phyloP scores from a whole-genome alignment of 805 yeast species.

The Isabelozyma pseudorhagii region DNA sequence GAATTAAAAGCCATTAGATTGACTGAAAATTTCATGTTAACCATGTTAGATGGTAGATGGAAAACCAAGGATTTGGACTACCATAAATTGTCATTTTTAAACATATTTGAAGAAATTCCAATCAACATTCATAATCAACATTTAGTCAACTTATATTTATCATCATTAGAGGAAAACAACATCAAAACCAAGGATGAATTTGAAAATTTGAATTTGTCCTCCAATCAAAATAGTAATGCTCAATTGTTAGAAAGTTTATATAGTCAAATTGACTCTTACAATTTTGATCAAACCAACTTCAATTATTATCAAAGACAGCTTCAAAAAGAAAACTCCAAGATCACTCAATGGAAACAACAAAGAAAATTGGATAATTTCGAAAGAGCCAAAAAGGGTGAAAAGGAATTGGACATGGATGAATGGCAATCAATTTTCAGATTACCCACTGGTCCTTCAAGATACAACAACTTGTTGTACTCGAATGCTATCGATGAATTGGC shows the following conservation, averaged over 20 bases:
- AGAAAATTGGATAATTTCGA: constrained; percentile 62
- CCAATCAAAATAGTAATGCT: constrained; percentile 42
- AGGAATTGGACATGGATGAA: constrained; percentile 53
- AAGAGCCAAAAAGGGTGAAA: constrained; percentile 56
- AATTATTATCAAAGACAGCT: constrained; percentile 78
- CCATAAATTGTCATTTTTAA: constrained; percentile 58
- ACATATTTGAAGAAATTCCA: constrained; percentile 71
- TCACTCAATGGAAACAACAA: constrained; percentile 72
- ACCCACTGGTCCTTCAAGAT: constrained; percentile 73
- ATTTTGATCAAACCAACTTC: constrained; percentile 75
- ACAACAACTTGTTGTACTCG: constrained; percentile 65
- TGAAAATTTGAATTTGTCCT: constrained; percentile 38
- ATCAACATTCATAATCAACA: constrained; percentile 64
- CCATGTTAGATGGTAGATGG: constrained; percentile 58
- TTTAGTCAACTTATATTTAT: constrained; percentile 56
- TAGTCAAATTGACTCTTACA: constrained; percentile 69
- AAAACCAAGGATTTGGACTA: constrained; percentile 59
- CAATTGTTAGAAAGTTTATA: constrained; percentile 59
- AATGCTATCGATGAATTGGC: constrained; percentile 70
- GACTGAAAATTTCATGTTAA: constrained; percentile 56
- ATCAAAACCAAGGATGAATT: constrained; percentile 20
- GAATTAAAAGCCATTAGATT: constrained; percentile 69
- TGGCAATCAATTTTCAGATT: constrained; percentile 66
- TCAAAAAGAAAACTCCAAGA: constrained; percentile 65
- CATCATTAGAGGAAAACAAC: constrained; percentile 17